Percentiles rank a stretch among this genome's conserved stretches.
Conservation (phyloP, 148 eudicot species). For the Cornus controversa region DNA sequence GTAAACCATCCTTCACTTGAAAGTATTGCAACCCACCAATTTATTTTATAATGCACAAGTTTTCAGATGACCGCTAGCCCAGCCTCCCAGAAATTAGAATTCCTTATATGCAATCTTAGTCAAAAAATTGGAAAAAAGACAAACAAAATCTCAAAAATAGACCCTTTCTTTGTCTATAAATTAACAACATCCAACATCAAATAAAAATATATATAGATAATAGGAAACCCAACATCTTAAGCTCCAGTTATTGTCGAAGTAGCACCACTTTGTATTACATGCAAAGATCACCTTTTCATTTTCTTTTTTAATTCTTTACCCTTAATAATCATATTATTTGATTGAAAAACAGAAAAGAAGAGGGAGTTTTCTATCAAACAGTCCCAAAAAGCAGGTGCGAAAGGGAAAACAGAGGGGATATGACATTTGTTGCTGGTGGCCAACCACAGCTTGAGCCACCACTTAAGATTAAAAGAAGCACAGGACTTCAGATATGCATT, state of each 20-base stretch:
- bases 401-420: background rate
- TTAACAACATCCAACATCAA: too few relatives aligned
- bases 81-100: background rate
- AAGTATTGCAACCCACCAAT: background rate
- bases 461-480: background rate
- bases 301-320: background rate
- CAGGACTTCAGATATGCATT: too few relatives aligned
- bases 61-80: background rate
- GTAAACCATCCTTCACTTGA: background rate
- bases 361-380: too few relatives aligned
- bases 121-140: background rate
- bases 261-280: background rate
- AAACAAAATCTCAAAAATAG: too few relatives aligned
- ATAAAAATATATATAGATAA: too few relatives aligned
- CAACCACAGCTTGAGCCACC: background rate
- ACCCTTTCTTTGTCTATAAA: too few relatives aligned
- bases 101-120: background rate
- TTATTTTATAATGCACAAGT: background rate
- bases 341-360: background rate
- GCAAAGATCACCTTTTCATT: background rate
- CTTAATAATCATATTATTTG: background rate
- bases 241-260: too few relatives aligned
- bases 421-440: background rate
- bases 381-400: too few relatives aligned
- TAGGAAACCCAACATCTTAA: too few relatives aligned